These are phyloP conservation scores for Endothia cerciana DNA, from an alignment of 2,329 filamentous ascomycete genomes.

Conservation along the genomic window DNA sequence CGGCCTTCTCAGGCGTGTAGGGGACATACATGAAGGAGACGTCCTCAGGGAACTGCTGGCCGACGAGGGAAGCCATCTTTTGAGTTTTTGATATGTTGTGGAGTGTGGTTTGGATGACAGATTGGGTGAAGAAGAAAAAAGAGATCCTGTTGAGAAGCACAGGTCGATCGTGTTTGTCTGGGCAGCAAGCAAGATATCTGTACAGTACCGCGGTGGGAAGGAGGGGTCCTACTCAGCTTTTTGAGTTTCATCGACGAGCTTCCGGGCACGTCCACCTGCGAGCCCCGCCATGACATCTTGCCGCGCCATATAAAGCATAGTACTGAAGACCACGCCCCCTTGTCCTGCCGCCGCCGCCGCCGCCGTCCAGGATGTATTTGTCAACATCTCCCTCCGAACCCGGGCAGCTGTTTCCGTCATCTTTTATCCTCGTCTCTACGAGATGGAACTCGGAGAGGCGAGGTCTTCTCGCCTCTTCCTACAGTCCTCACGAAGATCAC, in stretches of 20 bases:
- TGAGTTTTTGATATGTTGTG: conserved; percentile 44
- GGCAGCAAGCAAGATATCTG: not conserved
- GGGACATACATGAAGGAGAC: conserved; percentile 86
- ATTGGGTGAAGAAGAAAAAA: not conserved
- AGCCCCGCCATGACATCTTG: conserved; percentile 7
- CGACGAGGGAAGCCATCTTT: conserved; percentile 47
- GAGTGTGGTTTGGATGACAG: not conserved
- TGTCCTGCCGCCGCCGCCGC: not conserved
- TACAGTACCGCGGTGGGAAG: too few species aligned
- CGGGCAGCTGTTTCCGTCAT: not conserved
- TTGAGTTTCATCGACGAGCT: conserved; percentile 12
- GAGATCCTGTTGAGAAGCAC: not conserved
- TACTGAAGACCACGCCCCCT: not conserved
- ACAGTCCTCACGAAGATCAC: not conserved
- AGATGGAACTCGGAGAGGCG: not conserved
- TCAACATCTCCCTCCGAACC: conserved; percentile 2
- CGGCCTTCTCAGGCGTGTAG: conserved; percentile 68
- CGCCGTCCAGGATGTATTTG: conserved; percentile 6
- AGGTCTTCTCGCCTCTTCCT: not conserved
- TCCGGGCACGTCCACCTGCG: not conserved
- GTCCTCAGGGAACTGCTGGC: conserved; percentile 80
- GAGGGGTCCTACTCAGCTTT: not conserved
- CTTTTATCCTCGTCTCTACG: not conserved
- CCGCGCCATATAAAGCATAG: too few species aligned
- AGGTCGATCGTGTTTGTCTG: not conserved